Percentiles rank a stretch among this genome's conserved stretches.
Evolutionary conservation across 805 yeast species (phyloP).

Genomic region (Kluyveromyces nonfermentans): DNA sequence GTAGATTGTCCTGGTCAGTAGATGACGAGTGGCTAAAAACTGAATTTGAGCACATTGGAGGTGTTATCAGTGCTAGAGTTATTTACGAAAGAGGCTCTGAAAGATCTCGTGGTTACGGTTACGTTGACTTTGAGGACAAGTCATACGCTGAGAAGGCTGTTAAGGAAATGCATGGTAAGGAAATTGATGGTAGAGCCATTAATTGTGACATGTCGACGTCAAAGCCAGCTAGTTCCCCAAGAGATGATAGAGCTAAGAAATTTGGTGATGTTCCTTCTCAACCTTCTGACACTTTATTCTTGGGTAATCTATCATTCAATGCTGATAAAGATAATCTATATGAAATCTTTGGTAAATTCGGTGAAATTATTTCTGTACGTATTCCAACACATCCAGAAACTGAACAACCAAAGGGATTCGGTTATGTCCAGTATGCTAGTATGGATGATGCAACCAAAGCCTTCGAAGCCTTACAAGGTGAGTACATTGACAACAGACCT

Average conservation of each 20-base stretch:
- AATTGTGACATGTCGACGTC: constrained; percentile 87
- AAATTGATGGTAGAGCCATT: constrained; percentile 94
- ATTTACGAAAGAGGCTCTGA: constrained; percentile 87
- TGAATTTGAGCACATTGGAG: constrained; percentile 77
- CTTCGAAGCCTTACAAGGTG: constrained; percentile 78
- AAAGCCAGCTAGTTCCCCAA: constrained; percentile 54
- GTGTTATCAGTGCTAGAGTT: constrained; percentile 83
- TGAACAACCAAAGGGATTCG: constrained; percentile 98
- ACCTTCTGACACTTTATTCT: constrained; percentile 92
- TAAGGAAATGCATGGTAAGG: constrained; percentile 78
- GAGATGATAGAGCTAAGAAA: constrained; percentile 73
- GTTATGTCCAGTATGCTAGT: constrained; percentile 85
- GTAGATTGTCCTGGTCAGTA: constrained; percentile 94
- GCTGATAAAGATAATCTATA: constrained; percentile 73
- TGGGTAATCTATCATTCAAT: constrained; percentile 92
- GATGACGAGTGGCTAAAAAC: constrained; percentile 90
- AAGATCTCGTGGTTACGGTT: constrained; percentile 94
- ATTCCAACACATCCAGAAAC: constrained; percentile 98
- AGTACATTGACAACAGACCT: constrained; percentile 81
- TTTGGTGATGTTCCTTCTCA: constrained; percentile 85
- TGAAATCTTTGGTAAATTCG: constrained; percentile 65
- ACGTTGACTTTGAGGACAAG: constrained; percentile 82
- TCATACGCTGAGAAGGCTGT: constrained; percentile 81
- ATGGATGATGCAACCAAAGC: constrained; percentile 90
- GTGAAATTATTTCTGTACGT: constrained; percentile 81